Percentiles rank a stretch among this genome's conserved stretches.
Conservation (phyloP, 768 basidiomycete species). For the Lanmaoa rubissima region DNA sequence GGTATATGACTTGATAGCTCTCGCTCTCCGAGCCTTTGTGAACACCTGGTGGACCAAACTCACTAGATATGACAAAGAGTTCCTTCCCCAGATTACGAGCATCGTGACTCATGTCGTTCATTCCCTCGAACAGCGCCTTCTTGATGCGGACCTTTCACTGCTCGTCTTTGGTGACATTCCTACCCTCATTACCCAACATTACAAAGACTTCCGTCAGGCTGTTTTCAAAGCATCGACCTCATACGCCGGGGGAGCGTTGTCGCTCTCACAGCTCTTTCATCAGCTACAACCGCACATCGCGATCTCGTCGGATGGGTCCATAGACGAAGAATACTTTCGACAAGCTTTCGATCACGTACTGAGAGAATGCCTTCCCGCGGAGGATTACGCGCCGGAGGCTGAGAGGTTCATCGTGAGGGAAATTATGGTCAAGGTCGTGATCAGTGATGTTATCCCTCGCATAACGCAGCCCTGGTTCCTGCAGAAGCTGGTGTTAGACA, state of each 20-base stretch:
- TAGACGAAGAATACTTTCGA: constrained; percentile 77
- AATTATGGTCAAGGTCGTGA: constrained; percentile 72
- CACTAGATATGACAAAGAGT: constrained; percentile 78
- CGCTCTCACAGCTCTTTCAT: constrained; percentile 71
- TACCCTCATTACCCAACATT: constrained; percentile 69
- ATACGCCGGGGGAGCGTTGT: constrained; percentile 68
- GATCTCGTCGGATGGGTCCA: constrained; percentile 56
- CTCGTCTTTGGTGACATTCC: constrained; percentile 67
- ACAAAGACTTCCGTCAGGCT: constrained; percentile 73
- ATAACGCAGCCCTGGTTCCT: constrained; percentile 91
- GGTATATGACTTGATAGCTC: constrained; percentile 73
- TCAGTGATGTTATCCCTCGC: constrained; percentile 64
- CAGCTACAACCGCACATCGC: constrained; percentile 85
- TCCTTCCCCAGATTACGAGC: constrained; percentile 67
- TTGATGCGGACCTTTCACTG: constrained; percentile 52
- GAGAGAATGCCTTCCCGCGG: constrained; percentile 64
- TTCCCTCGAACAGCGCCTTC: constrained; percentile 56
- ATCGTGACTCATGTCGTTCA: constrained; percentile 59
- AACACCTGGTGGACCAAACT: constrained; percentile 86
- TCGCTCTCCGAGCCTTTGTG: constrained; percentile 74
- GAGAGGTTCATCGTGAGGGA: constrained; percentile 87
- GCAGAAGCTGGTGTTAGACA: constrained; percentile 62
- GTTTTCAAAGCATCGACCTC: constrained; percentile 59
- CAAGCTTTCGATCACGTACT: constrained; percentile 78
- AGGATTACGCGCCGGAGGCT: constrained; percentile 69